phyloP scores from a whole-genome alignment of 2,329 filamentous ascomycete genomes.

The Aurifilum marmelostoma region DNA sequence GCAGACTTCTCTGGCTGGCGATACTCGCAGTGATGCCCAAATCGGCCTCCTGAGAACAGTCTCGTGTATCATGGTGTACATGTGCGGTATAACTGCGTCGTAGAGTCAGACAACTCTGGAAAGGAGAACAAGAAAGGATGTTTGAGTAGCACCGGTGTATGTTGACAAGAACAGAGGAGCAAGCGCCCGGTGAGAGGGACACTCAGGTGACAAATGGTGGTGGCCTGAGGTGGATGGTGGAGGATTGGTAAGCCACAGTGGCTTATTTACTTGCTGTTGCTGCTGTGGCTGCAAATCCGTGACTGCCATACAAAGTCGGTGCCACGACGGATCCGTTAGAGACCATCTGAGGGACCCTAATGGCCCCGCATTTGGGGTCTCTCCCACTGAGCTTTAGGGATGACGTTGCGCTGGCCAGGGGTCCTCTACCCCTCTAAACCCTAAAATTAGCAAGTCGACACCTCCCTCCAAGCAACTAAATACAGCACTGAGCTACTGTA shows the following conservation, averaged over 20 bases:
- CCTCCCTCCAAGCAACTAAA: not conserved
- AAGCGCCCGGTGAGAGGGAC: too few relatives aligned
- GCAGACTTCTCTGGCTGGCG: not conserved
- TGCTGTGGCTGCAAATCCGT: too few relatives aligned
- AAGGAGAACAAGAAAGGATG: too few relatives aligned
- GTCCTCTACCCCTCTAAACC: constrained; percentile 2
- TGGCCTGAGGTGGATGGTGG: not conserved
- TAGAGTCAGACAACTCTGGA: too few relatives aligned
- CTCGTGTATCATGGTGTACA: not conserved
- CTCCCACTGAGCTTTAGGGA: not conserved
- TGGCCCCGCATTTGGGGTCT: constrained; percentile 1
- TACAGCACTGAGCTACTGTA: not conserved
- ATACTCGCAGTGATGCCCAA: not conserved
- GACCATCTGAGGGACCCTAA: not conserved
- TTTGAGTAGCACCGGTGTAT: not conserved
- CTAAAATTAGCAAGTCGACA: constrained; percentile 15
- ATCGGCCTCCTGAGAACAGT: not conserved
- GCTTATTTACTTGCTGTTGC: too few relatives aligned
- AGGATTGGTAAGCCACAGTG: too few relatives aligned
- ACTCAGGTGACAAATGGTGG: too few relatives aligned
- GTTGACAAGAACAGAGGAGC: too few relatives aligned
- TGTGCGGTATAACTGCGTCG: not conserved
- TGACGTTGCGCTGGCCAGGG: constrained; percentile 19
- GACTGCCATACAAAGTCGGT: not conserved
- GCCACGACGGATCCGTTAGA: not conserved